These are phyloP conservation scores for Cynara cardunculus DNA, from an alignment of 129 eudicot genomes.

Conservation along the genomic window DNA sequence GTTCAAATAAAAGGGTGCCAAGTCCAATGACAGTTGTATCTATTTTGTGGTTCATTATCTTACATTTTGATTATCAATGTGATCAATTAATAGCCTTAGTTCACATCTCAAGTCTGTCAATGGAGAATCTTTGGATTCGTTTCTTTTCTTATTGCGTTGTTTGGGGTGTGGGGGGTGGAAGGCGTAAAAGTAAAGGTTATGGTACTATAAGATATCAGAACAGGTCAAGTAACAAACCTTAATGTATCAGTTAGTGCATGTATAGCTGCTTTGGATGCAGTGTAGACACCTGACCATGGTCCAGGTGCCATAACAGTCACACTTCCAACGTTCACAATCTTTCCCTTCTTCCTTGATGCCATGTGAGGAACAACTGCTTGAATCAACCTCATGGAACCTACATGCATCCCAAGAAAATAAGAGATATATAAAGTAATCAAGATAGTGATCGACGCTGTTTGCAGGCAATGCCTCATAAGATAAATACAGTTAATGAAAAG, in stretches of 20 bases:
- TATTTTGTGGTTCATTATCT: neutral
- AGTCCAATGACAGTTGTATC: neutral
- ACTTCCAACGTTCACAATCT: constrained; percentile 86
- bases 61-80: neutral
- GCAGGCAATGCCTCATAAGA: no score
- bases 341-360: constrained; percentile 89
- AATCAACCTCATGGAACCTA: constrained; percentile 82
- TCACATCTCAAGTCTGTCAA: neutral
- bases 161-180: no score
- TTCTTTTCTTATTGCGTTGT: no score
- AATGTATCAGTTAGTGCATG: constrained; percentile 78
- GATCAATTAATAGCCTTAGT: neutral
- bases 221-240: constrained; percentile 46
- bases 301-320: constrained; percentile 69
- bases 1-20: no score
- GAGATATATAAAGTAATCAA: neutral
- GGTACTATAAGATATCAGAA: neutral
- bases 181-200: neutral
- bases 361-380: constrained; percentile 95
- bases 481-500: no score
- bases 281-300: constrained; percentile 93
- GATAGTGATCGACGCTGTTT: neutral
- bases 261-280: constrained; percentile 90
- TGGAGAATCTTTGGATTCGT: no score
- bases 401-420: neutral